phyloP scores from a whole-genome alignment of 805 yeast genomes.

The Barnettozyma pratensis region DNA sequence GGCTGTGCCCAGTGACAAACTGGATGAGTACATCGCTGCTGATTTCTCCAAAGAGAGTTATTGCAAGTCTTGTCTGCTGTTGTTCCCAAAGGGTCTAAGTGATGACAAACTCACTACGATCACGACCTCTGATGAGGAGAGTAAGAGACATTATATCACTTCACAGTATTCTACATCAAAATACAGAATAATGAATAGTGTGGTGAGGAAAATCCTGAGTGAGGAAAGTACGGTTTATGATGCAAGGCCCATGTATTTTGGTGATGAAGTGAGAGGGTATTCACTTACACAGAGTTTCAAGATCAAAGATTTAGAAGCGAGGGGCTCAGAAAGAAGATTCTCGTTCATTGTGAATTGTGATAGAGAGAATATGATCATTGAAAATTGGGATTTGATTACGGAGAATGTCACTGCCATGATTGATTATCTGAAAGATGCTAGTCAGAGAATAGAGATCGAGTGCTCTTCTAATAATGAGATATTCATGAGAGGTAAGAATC shows the following conservation, averaged over 20 bases:
- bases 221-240: conserved; percentile 61
- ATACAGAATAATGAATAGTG: conserved; percentile 51
- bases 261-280: conserved; percentile 56
- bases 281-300: conserved; percentile 58
- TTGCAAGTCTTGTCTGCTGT: conserved; percentile 59
- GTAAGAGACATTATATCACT: conserved; percentile 35
- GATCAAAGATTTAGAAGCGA: conserved; percentile 56
- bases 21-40: conserved; percentile 28
- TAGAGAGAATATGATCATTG: conserved; percentile 44
- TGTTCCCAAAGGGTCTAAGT: conserved; percentile 36
- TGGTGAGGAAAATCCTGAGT: conserved; percentile 58
- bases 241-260: conserved; percentile 56
- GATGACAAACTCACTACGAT: conserved; percentile 28
- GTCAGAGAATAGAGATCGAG: conserved; percentile 23
- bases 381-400: conserved; percentile 48
- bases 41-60: conserved; percentile 39
- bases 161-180: conserved; percentile 57
- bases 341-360: conserved; percentile 54
- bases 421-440: conserved; percentile 31
- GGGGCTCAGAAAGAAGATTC: conserved; percentile 72
- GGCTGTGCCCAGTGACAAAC: conserved; percentile 21
- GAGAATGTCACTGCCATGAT: conserved; percentile 37
- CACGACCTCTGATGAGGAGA: conserved; percentile 19
- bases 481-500: conserved; percentile 50
- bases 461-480: conserved; percentile 36